phyloP scores from a whole-genome alignment of 2,329 filamentous ascomycete species.

The Sordariomycetes sp. region DNA sequence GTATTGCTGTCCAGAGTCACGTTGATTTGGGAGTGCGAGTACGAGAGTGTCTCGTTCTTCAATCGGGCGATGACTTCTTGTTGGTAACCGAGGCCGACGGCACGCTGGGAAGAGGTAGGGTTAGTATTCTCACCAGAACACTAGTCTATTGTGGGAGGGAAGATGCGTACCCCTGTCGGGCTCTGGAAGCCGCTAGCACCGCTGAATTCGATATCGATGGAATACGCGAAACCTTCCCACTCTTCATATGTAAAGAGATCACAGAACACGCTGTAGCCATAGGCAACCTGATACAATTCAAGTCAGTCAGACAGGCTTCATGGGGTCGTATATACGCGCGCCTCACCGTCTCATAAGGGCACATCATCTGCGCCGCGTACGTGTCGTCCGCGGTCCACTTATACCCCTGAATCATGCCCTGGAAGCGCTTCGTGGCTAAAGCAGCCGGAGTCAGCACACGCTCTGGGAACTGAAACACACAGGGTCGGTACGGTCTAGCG shows the following conservation, averaged over 20 bases:
- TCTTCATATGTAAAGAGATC: constrained; percentile 65
- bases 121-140: constrained; percentile 13
- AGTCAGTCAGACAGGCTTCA: not conserved
- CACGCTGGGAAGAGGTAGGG: constrained; percentile 31
- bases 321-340: not conserved
- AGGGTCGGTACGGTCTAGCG: constrained; percentile 1
- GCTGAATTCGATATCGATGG: constrained; percentile 55
- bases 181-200: constrained; percentile 52
- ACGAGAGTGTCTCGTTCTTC: constrained; percentile 51
- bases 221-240: constrained; percentile 64
- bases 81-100: constrained; percentile 64
- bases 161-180: constrained; percentile 42
- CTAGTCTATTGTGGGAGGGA: not conserved
- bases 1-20: constrained; percentile 58
- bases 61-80: constrained; percentile 64
- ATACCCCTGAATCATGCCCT: constrained; percentile 40
- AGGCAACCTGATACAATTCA: constrained; percentile 38
- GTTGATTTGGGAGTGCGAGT: constrained; percentile 52
- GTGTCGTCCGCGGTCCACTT: constrained; percentile 55
- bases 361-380: constrained; percentile 61
- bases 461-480: constrained; percentile 8
- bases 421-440: constrained; percentile 46
- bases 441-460: not conserved
- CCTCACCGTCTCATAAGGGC: constrained; percentile 59
- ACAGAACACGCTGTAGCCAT: constrained; percentile 66